Evolutionary conservation across 2,329 filamentous ascomycete species (phyloP).

Genomic region (Botrytis elliptica): DNA sequence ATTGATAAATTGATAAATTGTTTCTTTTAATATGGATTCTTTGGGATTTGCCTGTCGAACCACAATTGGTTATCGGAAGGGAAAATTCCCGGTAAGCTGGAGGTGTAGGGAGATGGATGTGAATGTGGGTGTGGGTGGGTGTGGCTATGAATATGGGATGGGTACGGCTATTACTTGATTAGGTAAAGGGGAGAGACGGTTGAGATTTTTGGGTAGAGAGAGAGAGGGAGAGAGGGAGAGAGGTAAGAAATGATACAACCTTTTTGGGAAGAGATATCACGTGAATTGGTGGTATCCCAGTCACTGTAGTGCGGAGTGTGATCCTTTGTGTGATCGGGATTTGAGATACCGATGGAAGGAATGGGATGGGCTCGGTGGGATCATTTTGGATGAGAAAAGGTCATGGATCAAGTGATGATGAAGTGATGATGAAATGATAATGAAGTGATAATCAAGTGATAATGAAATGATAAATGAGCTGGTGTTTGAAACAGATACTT

Average conservation of each 20-base stretch:
- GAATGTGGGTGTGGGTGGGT: too few relatives aligned
- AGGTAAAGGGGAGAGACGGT: not conserved
- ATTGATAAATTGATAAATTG: not conserved
- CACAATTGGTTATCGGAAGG: slow-evolving; percentile 21
- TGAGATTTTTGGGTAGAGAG: not conserved
- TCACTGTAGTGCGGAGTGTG: not conserved
- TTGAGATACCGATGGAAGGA: not conserved
- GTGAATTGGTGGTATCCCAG: not conserved
- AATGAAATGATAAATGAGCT: not conserved
- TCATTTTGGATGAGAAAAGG: not conserved
- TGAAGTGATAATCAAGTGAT: not conserved
- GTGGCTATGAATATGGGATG: too few relatives aligned
- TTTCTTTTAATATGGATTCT: not conserved
- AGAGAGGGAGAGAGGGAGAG: too few relatives aligned
- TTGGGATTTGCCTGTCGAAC: slow-evolving; percentile 15
- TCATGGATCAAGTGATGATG: not conserved
- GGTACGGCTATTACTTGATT: not conserved
- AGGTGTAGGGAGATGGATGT: not conserved
- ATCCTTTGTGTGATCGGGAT: slow-evolving; percentile 1
- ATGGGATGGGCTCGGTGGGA: not conserved
- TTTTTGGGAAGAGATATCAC: not conserved
- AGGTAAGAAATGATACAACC: not conserved
- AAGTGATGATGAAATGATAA: too few relatives aligned
- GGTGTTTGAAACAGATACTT: not conserved
- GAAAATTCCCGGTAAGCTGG: not conserved